These are phyloP conservation scores for Coemansia sp. DNA, from an alignment of 192 early-diverging fungal genomes.

Conservation along the genomic window DNA sequence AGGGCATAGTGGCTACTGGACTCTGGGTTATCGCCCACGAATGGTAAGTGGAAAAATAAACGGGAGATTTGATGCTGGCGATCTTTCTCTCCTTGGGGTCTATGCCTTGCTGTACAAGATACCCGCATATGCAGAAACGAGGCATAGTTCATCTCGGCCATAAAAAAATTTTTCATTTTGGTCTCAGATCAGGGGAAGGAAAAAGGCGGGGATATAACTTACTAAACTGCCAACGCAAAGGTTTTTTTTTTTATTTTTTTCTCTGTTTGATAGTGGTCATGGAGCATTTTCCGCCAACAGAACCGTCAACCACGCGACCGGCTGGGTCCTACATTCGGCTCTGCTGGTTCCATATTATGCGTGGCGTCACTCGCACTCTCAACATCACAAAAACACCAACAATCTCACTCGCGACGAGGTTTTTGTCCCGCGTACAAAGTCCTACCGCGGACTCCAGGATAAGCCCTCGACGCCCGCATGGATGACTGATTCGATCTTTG, in stretches of 20 bases:
- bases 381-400: conserved; percentile 91
- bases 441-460: conserved; percentile 58
- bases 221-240: conserved; percentile 5
- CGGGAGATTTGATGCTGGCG: conserved; percentile 3
- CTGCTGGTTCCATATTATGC: conserved; percentile 93
- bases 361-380: conserved; percentile 90
- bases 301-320: conserved; percentile 86
- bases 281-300: conserved; percentile 85
- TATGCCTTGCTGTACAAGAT: not conserved
- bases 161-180: not conserved
- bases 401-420: conserved; percentile 94
- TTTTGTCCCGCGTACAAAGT: conserved; percentile 84
- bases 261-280: conserved; percentile 65
- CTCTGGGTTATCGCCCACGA: conserved; percentile 91
- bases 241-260: not conserved
- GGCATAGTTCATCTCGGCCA: not conserved
- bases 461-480: conserved; percentile 55
- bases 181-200: too few species aligned
- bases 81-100: not conserved
- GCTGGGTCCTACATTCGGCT: conserved; percentile 86
- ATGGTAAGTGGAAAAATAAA: conserved; percentile 57
- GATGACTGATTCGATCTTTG: conserved; percentile 62
- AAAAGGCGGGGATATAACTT: not conserved
- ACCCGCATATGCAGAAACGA: not conserved
- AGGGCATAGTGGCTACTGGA: conserved; percentile 86